Conservation (phyloP, 139 green algal genomes). For the Micromonas pusilla region DNA sequence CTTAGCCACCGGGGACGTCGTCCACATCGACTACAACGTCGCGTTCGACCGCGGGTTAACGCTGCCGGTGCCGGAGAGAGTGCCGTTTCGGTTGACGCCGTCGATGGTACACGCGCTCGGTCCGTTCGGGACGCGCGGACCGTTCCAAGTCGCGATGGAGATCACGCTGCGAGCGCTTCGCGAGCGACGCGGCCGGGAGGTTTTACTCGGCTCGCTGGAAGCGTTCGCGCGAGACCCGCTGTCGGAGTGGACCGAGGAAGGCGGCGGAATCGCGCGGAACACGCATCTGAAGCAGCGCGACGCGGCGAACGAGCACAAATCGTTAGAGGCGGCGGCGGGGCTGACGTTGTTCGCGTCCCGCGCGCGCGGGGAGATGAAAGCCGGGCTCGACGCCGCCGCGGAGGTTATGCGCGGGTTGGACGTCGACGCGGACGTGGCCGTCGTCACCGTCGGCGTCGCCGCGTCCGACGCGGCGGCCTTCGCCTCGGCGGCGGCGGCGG, state of each 20-base stretch:
- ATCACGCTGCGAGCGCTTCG: constrained; percentile 38
- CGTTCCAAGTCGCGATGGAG: constrained; percentile 43
- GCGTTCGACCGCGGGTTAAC: constrained; percentile 77
- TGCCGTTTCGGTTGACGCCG: constrained; percentile 82
- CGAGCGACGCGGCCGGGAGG: background rate
- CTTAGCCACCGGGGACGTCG: constrained; percentile 15
- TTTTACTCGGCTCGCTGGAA: constrained; percentile 49
- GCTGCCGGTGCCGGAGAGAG: constrained; percentile 71
- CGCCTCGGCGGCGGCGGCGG: background rate
- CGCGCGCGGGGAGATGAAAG: background rate
- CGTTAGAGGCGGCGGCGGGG: background rate
- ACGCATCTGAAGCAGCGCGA: constrained; percentile 24
- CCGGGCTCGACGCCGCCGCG: too few species aligned
- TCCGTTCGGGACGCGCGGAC: constrained; percentile 46
- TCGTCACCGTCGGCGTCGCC: background rate
- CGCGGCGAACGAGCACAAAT: constrained; percentile 25
- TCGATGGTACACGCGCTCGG: constrained; percentile 46
- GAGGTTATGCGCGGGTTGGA: too few species aligned
- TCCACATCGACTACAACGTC: constrained; percentile 84
- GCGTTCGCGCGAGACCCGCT: constrained; percentile 57
- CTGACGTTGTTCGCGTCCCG: background rate
- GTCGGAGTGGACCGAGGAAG: constrained; percentile 58
- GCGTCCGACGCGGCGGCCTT: background rate
- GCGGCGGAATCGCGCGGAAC: background rate
- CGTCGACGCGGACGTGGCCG: background rate